These are phyloP conservation scores for Meyerozyma elateridarum DNA, from an alignment of 1,139 yeast genomes.

Conservation along the genomic window DNA sequence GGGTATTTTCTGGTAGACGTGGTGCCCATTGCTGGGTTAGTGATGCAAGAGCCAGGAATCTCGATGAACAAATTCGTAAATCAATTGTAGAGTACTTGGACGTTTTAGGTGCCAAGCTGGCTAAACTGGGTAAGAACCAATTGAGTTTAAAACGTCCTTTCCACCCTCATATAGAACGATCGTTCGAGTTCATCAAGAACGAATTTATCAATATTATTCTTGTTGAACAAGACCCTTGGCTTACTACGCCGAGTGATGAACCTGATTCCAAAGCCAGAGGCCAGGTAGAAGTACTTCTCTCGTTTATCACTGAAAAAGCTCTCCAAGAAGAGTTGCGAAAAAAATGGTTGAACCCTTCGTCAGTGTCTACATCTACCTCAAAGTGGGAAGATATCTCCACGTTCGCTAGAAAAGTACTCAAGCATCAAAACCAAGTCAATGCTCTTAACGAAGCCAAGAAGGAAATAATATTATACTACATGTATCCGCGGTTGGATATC, in stretches of 20 bases:
- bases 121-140: constrained; percentile 33
- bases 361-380: constrained; percentile 30
- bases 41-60: constrained; percentile 70
- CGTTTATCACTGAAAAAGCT: constrained; percentile 56
- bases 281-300: constrained; percentile 51
- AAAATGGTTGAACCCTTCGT: constrained; percentile 36
- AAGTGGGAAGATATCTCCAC: constrained; percentile 85
- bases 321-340: constrained; percentile 49
- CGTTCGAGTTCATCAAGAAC: constrained; percentile 60
- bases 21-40: constrained; percentile 99
- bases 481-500: constrained; percentile 89
- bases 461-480: constrained; percentile 71
- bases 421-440: constrained; percentile 33
- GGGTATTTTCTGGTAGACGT: constrained; percentile 99
- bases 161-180: constrained; percentile 82
- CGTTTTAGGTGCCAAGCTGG: constrained; percentile 54
- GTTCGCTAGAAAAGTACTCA: constrained; percentile 46
- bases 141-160: constrained; percentile 68
- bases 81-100: constrained; percentile 82
- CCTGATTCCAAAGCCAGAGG: constrained; percentile 40
- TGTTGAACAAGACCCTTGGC: constrained; percentile 83
- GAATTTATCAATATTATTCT: constrained; percentile 64
- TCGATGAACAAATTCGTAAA: constrained; percentile 70
- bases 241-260: constrained; percentile 21
- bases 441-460: constrained; percentile 70